Evolutionary conservation across 176 grass and related monocot genomes (phyloP), one percentile per base, ranked within the genome.

Genomic region (Triticum turgidum): DNA sequence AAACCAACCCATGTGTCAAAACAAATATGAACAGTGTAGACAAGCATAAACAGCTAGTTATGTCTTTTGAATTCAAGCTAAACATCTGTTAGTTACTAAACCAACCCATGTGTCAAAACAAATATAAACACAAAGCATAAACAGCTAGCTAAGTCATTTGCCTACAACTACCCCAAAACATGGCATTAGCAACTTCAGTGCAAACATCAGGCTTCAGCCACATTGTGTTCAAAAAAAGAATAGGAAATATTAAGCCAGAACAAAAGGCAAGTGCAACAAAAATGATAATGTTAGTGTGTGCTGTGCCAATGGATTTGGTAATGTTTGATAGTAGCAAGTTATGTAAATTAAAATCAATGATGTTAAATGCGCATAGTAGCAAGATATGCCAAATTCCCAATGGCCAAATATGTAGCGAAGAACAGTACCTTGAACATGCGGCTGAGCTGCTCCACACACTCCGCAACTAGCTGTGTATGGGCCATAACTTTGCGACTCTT

Each of bases 401-500:
- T 54, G 37, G 0, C 25, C 38, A 78, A 44, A 6, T 18, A 63
- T 6, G 2, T 63, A 83, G n/a, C 32, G 15, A 9, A 70, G 18
- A 21, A 38, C 0, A 65, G 41, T 92, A 97, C 95, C 95, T 97
- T 97, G 78, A 97, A 97, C 95, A 98, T 96, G 61, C 92, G 97
- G 83, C 82, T 89, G 21, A 98, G 97, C 82, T 98, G 97, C 80
- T 98, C 92, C 45, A 98, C 97, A n/a, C 97, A 98, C 69, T 98
- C 97, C 33, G 85, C 80, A 10, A 96, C 90, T 20, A 98, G 86
- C 54, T 96, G 94, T 15, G 95, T 94, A 91, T 96, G 94, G n/a
- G 83, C 73, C 78, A 99, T 86, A 74, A 96, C 87, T 85, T 99
- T 99, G 30, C 94, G 90, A 33, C 94, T 96, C 69, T 99, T 99